Evolutionary conservation across 208 protist genomes (phyloP), one percentile per base, ranked within the genome.

Genomic region (Acanthamoeba healyi): DNA sequence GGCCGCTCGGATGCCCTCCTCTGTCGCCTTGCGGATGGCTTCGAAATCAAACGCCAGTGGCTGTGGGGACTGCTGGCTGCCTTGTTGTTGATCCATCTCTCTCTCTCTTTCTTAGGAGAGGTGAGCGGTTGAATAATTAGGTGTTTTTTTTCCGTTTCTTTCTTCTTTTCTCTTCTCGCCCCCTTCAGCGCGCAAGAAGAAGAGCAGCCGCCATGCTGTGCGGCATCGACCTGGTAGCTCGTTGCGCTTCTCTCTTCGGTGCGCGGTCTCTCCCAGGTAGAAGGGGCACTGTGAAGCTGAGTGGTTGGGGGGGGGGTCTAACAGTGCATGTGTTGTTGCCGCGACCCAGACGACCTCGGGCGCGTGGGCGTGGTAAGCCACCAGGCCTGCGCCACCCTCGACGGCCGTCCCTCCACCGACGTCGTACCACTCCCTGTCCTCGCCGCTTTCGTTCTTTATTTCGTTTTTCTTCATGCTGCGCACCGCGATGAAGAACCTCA

Each of bases 371-470:
- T 84, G 36, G 74, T 84, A 1, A 84, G 74, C n/a, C 74, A 84
- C 74, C 74, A 84, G 42, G 74, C 74, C 24, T 84, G 74, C 74
- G 40, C 74, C 44, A 84, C 74, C 42, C 74, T 46, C 44, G 42
- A 84, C 74, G 74, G 74, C 22, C 74, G 74, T 19, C 42, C 74
- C 74, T 34, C 74, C 15, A 56, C 74, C 19, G 74, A 84, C 32
- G 74, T 56, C 24, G 74, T 84, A 56, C 17, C 9, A 14, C 3
- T 17, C 44, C n/a, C 15, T 32, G 1, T 26, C 24, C 3, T 84
- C 22, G 3, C 19, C 26, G 40, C 22, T 63, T 67, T 44, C 46
- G 14, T 65, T 90, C 82, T 61, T 65, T 26, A 46, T 90, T 65
- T 79, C 26, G 40, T 26, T 79, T 26, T 79, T 9, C 70, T n/a